Conservation (phyloP, 2,329 filamentous ascomycete genomes). For the Daldinia eschscholtzii region DNA sequence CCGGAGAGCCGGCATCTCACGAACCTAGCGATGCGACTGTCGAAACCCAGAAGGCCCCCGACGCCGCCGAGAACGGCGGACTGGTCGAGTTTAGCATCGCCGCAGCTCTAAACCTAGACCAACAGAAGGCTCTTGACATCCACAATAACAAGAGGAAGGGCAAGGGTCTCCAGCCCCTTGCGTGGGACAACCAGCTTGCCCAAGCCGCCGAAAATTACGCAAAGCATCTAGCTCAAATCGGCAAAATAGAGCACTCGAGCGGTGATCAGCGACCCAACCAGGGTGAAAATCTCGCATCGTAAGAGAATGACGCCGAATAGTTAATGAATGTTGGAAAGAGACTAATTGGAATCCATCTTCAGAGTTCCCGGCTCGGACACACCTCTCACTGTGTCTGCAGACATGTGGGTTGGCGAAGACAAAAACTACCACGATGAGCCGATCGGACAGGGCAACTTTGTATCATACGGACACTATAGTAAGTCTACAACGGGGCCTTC, state of each 20-base stretch:
- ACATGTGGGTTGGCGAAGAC: conserved; percentile 53
- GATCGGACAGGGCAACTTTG: conserved; percentile 54
- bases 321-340: background rate
- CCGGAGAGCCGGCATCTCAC: conserved; percentile 21
- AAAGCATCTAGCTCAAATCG: conserved; percentile 49
- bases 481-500: conserved; percentile 22
- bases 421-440: conserved; percentile 53
- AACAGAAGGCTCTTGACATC: conserved; percentile 47
- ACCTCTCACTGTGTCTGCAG: conserved; percentile 46
- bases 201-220: conserved; percentile 49
- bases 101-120: conserved; percentile 41
- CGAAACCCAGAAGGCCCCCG: conserved; percentile 7
- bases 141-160: conserved; percentile 50
- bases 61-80: conserved; percentile 8
- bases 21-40: conserved; percentile 11
- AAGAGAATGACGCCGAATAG: conserved; percentile 22
- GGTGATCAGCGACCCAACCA: conserved; percentile 48
- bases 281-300: conserved; percentile 55
- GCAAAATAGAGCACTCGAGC: conserved; percentile 50
- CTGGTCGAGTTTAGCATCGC: conserved; percentile 28
- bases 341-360: conserved; percentile 2
- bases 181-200: conserved; percentile 50
- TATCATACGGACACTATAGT: conserved; percentile 54
- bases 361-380: conserved; percentile 40
- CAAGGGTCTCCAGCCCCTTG: conserved; percentile 46